Base-by-base conservation (phyloP, 2,329 filamentous ascomycete genomes). In the Didymella segeticola region DNA sequence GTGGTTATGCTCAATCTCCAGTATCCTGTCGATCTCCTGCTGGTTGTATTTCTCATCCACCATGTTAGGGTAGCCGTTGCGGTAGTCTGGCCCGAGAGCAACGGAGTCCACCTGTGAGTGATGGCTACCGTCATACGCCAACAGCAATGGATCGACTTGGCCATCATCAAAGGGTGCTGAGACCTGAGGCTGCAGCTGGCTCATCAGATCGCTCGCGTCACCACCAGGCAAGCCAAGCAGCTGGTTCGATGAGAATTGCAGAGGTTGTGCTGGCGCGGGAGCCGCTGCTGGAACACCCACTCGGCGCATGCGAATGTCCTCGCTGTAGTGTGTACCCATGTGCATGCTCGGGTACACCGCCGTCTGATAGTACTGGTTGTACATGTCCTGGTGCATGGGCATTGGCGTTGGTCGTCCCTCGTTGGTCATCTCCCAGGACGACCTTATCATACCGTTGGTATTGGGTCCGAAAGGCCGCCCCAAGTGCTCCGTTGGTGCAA, bases 351-450 rank as follows among this genome's bases (percentile, higher is more conserved):
- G 78, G 39, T 80, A 78, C 31, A 80, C 66, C 3, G 74, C 72
- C n/a, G 77, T 75, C 51, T 83, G 80, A 60, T 82, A 81, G 65
- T 83, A 84, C 38, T 82, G 79, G 26, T 78, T 77, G 49, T 77
- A 77, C 42, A 77, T 62, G 34, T 79, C 76, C 15, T 49, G 46
- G 31, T 77, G 72, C 43, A 63, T 62, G 26, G 77, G 77, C 53
- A 76, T 69, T 17, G 81, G 79, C 47, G 80, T 65, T 4, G 78
- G 75, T 49, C 77, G 75, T 20, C 80, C 79, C 33, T 83, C 81
- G 61, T 84, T 82, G 31, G 73, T 77, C 43, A 77, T 75, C 43
- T 82, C 78, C 76, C 82, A 86, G 1, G 79, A 77, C 2, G 80
- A 81, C 56, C 72, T 75, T 38, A 74, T 75, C 43, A 79, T 77